These are phyloP conservation scores for Tuber indicum DNA, from an alignment of 495 filamentous ascomycete genomes.

Conservation along the genomic window DNA sequence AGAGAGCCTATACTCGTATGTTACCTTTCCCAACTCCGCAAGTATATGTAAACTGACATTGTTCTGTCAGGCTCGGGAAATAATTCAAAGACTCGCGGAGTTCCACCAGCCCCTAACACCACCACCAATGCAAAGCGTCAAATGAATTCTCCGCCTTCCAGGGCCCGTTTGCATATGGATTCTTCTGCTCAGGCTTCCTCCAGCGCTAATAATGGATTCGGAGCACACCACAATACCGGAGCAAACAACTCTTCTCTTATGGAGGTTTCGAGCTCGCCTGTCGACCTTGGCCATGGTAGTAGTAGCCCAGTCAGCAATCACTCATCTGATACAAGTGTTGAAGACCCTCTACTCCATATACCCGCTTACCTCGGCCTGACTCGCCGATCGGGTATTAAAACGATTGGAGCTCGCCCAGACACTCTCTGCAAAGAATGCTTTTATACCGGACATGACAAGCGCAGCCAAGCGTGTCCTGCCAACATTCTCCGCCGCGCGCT, in stretches of 20 bases:
- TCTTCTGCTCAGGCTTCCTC: neutral
- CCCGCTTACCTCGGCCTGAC: neutral
- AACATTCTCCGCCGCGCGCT: constrained; percentile 8
- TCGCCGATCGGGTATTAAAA: constrained; percentile 1
- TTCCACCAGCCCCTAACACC: too few relatives aligned
- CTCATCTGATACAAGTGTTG: neutral
- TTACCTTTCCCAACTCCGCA: neutral
- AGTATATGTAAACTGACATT: neutral
- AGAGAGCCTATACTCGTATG: neutral
- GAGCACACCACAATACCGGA: neutral
- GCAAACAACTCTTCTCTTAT: neutral
- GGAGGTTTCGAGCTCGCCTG: neutral
- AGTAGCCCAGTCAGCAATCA: neutral
- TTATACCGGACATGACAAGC: constrained; percentile 29
- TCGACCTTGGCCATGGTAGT: neutral
- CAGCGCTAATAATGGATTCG: neutral
- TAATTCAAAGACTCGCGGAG: neutral
- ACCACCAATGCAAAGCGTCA: neutral
- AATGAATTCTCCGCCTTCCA: neutral
- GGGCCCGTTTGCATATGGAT: neutral
- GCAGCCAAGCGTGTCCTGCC: constrained; percentile 24
- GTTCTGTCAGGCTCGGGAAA: neutral
- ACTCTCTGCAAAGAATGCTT: constrained; percentile 31
- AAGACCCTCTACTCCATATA: neutral
- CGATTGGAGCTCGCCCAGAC: constrained; percentile 21